Conservation (phyloP, 805 yeast species). For the Saturnispora galanensis region DNA sequence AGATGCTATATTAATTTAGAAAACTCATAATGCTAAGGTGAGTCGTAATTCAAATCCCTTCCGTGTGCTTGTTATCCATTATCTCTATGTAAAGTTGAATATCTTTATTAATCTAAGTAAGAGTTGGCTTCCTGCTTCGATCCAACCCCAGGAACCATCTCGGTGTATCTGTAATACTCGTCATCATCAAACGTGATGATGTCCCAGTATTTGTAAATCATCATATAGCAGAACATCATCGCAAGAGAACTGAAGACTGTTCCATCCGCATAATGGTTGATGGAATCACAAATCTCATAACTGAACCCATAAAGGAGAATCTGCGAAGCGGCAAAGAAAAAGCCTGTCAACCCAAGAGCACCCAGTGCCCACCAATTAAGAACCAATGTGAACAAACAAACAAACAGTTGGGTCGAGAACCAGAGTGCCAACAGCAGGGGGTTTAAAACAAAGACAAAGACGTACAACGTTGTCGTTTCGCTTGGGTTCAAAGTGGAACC, state of each 20-base stretch:
- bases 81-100: not conserved
- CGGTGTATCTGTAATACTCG: conserved; percentile 49
- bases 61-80: not conserved
- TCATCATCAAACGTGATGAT: conserved; percentile 90
- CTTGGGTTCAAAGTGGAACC: conserved; percentile 36
- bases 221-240: conserved; percentile 77
- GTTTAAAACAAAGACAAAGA: conserved; percentile 61
- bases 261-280: conserved; percentile 86
- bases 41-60: too few relatives aligned
- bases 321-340: conserved; percentile 79
- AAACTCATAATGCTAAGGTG: too few relatives aligned
- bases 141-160: conserved; percentile 17
- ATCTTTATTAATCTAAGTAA: conserved; percentile 6
- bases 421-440: conserved; percentile 55
- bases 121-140: conserved; percentile 12
- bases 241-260: conserved; percentile 74
- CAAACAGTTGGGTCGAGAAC: conserved; percentile 54
- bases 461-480: conserved; percentile 60
- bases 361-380: conserved; percentile 82
- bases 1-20: too few relatives aligned
- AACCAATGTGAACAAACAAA: conserved; percentile 57
- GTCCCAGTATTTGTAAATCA: conserved; percentile 95
- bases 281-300: conserved; percentile 50
- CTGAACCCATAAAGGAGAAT: conserved; percentile 64
- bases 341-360: conserved; percentile 58